phyloP scores from a whole-genome alignment of 73 alveolate genomes.

The Paramecium bursaria region DNA sequence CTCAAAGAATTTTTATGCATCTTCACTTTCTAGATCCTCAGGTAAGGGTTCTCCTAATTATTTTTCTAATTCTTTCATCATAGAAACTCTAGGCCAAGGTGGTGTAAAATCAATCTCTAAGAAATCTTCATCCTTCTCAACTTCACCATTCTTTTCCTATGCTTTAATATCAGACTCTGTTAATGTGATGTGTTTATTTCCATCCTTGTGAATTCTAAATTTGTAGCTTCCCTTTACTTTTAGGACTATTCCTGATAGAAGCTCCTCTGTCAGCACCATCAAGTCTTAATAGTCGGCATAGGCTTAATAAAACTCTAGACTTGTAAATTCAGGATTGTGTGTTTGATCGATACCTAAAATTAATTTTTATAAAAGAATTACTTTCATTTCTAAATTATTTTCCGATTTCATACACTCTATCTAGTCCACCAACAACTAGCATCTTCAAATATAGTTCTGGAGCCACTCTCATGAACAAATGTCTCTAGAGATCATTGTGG shows the following conservation, averaged over 20 bases:
- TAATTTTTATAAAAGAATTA: too few species aligned
- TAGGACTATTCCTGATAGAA: slow-evolving; percentile 89
- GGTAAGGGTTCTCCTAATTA: slow-evolving; percentile 82
- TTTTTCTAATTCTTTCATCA: slow-evolving; percentile 93
- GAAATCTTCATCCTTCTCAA: slow-evolving; percentile 78
- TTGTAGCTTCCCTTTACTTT: slow-evolving; percentile 93
- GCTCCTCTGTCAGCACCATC: slow-evolving; percentile 96
- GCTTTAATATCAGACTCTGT: slow-evolving; percentile 41
- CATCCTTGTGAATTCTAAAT: slow-evolving; percentile 92
- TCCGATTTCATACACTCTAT: slow-evolving; percentile 99
- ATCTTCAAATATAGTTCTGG: slow-evolving; percentile 99
- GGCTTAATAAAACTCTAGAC: slow-evolving; percentile 99
- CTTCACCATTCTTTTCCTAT: slow-evolving; percentile 51
- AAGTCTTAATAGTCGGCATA: slow-evolving; percentile 99
- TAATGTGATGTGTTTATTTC: slow-evolving; percentile 73
- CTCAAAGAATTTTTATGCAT: slow-evolving; percentile 87
- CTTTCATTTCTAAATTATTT: slow-evolving; percentile 99
- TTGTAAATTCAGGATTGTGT: slow-evolving; percentile 99
- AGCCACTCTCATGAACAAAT: slow-evolving; percentile 98
- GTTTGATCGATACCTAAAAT: slow-evolving; percentile 99
- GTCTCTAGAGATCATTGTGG: slow-evolving; percentile 98
- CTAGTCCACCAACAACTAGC: slow-evolving; percentile 99
- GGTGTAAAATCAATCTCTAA: slow-evolving; percentile 97
- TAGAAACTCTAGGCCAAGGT: slow-evolving; percentile 95
- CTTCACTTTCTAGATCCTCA: slow-evolving; percentile 88